These are phyloP conservation scores for Pneumocystis murina DNA, from an alignment of 1,139 yeast species.

Conservation along the genomic window DNA sequence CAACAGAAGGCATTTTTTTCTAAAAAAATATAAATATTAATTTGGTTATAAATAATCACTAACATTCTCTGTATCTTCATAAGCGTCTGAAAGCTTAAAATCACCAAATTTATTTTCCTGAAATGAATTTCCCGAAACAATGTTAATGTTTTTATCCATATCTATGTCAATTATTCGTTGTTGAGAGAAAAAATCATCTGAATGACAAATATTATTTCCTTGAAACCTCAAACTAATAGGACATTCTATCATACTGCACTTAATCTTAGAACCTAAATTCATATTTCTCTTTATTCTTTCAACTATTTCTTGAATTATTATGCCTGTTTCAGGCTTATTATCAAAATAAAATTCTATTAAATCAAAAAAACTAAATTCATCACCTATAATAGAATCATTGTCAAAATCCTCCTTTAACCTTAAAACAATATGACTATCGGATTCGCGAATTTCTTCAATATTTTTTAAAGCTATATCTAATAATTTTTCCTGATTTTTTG, in stretches of 20 bases:
- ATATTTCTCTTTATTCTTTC: neutral
- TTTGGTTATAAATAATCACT: neutral
- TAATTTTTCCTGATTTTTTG: neutral
- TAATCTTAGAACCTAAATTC: neutral
- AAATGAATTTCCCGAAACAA: neutral
- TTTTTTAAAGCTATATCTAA: neutral
- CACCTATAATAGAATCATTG: neutral
- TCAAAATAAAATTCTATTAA: neutral
- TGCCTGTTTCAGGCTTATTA: neutral
- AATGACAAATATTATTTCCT: neutral
- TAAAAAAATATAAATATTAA: neutral
- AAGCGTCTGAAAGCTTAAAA: neutral
- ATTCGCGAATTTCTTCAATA: neutral
- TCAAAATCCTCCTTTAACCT: neutral
- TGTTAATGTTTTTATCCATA: neutral
- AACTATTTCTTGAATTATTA: neutral
- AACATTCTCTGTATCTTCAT: neutral
- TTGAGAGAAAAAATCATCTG: neutral
- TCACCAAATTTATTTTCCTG: neutral
- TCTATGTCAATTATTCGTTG: neutral
- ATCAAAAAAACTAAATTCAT: neutral
- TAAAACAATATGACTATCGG: neutral
- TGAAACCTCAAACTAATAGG: neutral
- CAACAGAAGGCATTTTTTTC: neutral
- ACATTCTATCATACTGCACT: neutral